Base-by-base conservation (phyloP, 306 rosid species). In the Rosa multiflora region DNA sequence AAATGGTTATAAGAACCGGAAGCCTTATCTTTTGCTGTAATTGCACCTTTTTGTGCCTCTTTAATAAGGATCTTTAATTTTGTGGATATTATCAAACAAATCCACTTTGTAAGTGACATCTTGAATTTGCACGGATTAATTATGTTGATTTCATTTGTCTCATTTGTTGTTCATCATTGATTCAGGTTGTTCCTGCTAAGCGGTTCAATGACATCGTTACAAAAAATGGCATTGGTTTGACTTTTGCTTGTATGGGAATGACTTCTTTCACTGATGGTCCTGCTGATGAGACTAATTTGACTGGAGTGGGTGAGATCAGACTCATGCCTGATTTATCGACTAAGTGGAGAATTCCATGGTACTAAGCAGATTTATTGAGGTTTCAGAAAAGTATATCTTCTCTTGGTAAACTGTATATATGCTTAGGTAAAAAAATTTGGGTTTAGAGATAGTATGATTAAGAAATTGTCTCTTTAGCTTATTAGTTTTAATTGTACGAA, bases 241-340 rank as follows among this genome's bases (percentile, higher is more conserved):
- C 94, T 32, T 87, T 68, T 67, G 92, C 89, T 10, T 2, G 3
- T 70, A 89, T 94, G 97, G 97, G 85, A 83, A 87, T 94, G 90
- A 42, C 87, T 77, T 94, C 99, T 51, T 80, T 37, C 77, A 1
- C 73, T 10, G 99, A 94, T 84, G 92, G 84, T 80, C 87, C 91
- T 0, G 89, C 92, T 52, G 89, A 90, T 32, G 99, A 88, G 64
- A 82, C 91, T 81, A 91, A 91, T 85, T 85, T 94, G 72, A 84
- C 76, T 35, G 85, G 89, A 13, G 94, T 87, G 13, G 97, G 99
- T 70, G 99, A 92, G 92, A 81, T 90, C 82, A 92, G 93, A 83
- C 82, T 94, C 53, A 74, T 87, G 53, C 99, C 99, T 80, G 99
- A 94, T 86, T 86, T 94, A 74, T 94, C 92, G 66, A 91, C 99